Evolutionary conservation across 441 rosid species (phyloP), one percentile per base, ranked within the genome.

Genomic region (Arabidopsis lyrata): DNA sequence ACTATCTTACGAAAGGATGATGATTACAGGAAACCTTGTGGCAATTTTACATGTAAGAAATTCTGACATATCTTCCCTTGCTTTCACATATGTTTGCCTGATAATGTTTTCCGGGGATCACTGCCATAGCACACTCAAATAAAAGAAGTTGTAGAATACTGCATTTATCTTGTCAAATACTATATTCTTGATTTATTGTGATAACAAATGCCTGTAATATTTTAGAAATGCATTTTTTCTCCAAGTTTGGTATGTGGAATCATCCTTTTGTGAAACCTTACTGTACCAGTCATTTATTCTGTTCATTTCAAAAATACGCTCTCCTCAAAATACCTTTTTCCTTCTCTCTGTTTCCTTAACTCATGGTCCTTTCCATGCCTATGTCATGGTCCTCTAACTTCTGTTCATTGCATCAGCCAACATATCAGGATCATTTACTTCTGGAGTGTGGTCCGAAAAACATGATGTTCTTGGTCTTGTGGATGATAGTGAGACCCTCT

Each of bases 381-480:
- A 61, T 8, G 16, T 39, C 18, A n/a, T 10, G 48, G 29, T 72
- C 53, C 73, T 81, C 45, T 73, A 58, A 79, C 54, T 72, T 82
- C 20, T 82, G 69, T 77, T 78, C 60, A 66, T 63, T 80, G 42
- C 72, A 59, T 67, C 84, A 95, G 99, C 89, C 71, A 63, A 80
- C 68, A 72, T 80, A 68, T 77, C 68, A 61, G 75, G 83, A 78
- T 78, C 86, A 45, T 93, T 85, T 83, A 81, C 81, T 59, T 83
- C 77, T 76, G 97, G 98, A 78, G 86, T 84, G 62, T 95, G 99
- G 98, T 93, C 95, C 10, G 99, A 87, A 81, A 74, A 83, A 70
- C 95, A 88, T 74, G 89, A 90, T 82, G 78, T 93, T 76, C 95
- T 95, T 75, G 97, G 96, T 83, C 80, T 93, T 55, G 74, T 77